Conservation (phyloP, 164 flowering plant genomes). For the Liquidambar formosana region DNA sequence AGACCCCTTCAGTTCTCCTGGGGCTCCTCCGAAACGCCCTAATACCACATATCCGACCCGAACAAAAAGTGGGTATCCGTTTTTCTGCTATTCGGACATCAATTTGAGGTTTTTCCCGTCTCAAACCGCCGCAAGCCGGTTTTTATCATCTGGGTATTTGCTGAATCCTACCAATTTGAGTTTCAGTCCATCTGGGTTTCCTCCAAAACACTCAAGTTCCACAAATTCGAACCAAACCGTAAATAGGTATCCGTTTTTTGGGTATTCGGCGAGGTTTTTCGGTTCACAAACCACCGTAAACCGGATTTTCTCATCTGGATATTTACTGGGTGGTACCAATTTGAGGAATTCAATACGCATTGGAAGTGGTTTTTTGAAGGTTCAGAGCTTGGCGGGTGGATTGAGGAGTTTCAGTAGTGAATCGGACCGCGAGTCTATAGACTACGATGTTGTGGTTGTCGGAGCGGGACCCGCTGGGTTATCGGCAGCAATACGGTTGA, state of each 20-base stretch:
- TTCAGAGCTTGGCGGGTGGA: constrained; percentile 10
- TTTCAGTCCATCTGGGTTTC: constrained; percentile 6
- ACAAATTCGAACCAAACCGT: background rate
- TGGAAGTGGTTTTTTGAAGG: constrained; percentile 22
- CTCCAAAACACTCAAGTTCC: constrained; percentile 4
- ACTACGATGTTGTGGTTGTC: constrained; percentile 88
- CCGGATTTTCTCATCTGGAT: constrained; percentile 37
- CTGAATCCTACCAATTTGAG: constrained; percentile 13
- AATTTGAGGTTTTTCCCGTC: background rate
- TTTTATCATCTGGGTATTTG: constrained; percentile 33
- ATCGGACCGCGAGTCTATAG: constrained; percentile 54
- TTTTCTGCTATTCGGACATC: constrained; percentile 2
- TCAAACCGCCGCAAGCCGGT: constrained; percentile 5
- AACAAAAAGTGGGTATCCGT: constrained; percentile 9
- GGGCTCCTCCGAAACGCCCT: constrained; percentile 6
- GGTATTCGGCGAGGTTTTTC: background rate
- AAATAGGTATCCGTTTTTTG: constrained; percentile 14
- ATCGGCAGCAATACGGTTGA: constrained; percentile 86
- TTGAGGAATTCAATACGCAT: constrained; percentile 8
- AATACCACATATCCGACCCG: background rate
- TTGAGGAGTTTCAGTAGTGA: constrained; percentile 52
- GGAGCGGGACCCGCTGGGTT: constrained; percentile 98
- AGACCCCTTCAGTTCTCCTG: background rate
- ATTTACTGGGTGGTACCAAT: constrained; percentile 9
- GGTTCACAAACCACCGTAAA: background rate